Base-by-base conservation (phyloP, 768 basidiomycete genomes). In the Agaricus blazei region DNA sequence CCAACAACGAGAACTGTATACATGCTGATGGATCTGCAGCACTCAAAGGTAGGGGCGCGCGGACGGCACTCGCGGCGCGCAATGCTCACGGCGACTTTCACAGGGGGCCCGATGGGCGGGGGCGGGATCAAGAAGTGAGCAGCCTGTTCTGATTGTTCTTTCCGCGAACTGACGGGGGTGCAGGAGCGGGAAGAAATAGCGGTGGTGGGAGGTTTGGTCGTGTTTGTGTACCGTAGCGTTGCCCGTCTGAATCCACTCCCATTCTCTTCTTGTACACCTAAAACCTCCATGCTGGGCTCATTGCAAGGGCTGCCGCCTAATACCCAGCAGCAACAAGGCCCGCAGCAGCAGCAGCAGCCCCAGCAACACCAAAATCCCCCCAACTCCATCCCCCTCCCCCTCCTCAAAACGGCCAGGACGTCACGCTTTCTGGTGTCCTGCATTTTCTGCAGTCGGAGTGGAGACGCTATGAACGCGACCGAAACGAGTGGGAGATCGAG, bases 401-500 rank as follows among this genome's bases (percentile, higher is more conserved):
- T 36, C 89, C 89, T 14, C 88, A 88, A 73, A 91, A 87, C 65
- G 89, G 89, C 60, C 90, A 93, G 69, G 93, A 96, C 71, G 91
- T 89, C 70, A 97, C 88, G 46, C 84, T 98, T 52, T 95, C 94
- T 5, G 88, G 84, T 65, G 94, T 98, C 57, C 80, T 99, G 59
- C 97, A 99, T 75, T 99, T 93, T 70, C 80, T 98, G 50, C 97
- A 99, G 75, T 93, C 92, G 23, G 97, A 99, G 77, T 98, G 95
- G 93, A 81, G 97, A 59, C 81, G 92, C 58, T 98, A 97, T 67
- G 97, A 98, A 72, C 87, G 95, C 69, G 97, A 99, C 75, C 82
- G 96, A 65, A 99, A 99, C 68, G 97, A 99, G 74, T 99, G 96
- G 96, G 97, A 99, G 78, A 99, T 99, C 64, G 97, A 98, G 73